Evolutionary conservation across 2,329 filamentous ascomycete species (phyloP).

Genomic region (Aspergillus ochraceus): DNA sequence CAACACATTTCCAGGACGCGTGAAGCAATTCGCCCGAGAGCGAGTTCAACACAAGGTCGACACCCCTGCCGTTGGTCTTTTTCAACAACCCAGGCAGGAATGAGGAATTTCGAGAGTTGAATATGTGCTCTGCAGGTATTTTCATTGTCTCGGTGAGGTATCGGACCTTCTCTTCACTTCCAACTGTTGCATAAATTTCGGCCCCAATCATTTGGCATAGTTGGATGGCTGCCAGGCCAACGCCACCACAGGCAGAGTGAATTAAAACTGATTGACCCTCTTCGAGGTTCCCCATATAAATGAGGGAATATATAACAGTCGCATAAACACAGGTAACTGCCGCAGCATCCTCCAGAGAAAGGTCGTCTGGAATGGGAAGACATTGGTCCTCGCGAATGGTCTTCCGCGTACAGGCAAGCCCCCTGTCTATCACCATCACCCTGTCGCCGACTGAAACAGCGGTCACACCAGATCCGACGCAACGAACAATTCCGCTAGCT

Average conservation of each 20-base stretch:
- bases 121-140: conserved; percentile 22
- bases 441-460: conserved; percentile 31
- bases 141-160: conserved; percentile 23
- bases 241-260: conserved; percentile 28
- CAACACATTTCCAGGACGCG: conserved; percentile 33
- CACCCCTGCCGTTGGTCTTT: conserved; percentile 20
- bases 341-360: conserved; percentile 21
- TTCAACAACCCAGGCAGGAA: conserved; percentile 19
- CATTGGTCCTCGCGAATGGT: conserved; percentile 15
- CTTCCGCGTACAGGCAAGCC: conserved; percentile 11
- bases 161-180: conserved; percentile 21
- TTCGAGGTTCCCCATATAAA: conserved; percentile 22
- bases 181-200: conserved; percentile 27
- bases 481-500: conserved; percentile 28
- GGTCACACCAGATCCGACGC: conserved; percentile 24
- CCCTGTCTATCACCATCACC: conserved; percentile 19
- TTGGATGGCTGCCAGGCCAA: conserved; percentile 28
- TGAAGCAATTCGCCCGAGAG: conserved; percentile 27
- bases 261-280: conserved; percentile 29
- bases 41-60: conserved; percentile 31
- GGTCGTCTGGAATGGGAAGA: conserved; percentile 11
- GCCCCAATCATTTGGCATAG: conserved; percentile 24
- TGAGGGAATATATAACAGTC: conserved; percentile 22
- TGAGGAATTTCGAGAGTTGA: conserved; percentile 21
- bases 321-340: conserved; percentile 21